Percentiles rank a stretch among this genome's conserved stretches.
These are phyloP conservation scores for Crithidia mellificae DNA, from an alignment of 208 protist species.

Conservation along the genomic window DNA sequence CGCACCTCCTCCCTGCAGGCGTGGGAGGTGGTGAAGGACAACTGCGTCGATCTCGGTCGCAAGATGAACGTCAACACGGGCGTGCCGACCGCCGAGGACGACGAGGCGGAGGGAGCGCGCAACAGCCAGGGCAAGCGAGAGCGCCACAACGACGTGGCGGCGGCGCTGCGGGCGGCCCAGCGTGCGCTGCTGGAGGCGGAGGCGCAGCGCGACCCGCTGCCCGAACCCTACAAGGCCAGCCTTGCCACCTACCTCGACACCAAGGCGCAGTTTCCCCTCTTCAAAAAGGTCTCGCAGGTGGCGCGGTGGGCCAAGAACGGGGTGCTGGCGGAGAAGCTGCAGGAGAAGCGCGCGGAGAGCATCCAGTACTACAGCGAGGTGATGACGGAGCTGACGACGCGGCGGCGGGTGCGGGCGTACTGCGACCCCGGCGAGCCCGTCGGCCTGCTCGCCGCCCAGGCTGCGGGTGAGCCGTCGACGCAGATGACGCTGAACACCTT, in stretches of 20 bases:
- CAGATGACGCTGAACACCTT: constrained; percentile 99
- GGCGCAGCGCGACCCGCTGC: constrained; percentile 61
- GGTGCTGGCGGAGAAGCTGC: constrained; percentile 54
- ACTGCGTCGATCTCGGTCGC: constrained; percentile 62
- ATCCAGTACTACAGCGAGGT: constrained; percentile 62
- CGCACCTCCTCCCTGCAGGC: constrained; percentile 92
- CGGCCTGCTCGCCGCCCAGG: constrained; percentile 97
- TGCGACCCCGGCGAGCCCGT: constrained; percentile 95
- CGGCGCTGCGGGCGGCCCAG: constrained; percentile 34
- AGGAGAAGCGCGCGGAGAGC: constrained; percentile 56
- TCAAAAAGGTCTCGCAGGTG: constrained; percentile 79
- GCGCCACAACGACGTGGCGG: constrained; percentile 34
- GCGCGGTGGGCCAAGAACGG: constrained; percentile 63
- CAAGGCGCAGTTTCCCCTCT: constrained; percentile 71
- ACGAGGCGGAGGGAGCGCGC: constrained; percentile 17
- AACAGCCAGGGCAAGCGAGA: constrained; percentile 35
- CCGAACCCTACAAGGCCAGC: constrained; percentile 36
- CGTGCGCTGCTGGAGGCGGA: constrained; percentile 38
- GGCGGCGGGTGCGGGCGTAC: constrained; percentile 61
- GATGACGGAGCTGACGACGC: constrained; percentile 63
- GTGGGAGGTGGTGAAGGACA: constrained; percentile 93
- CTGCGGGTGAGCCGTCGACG: constrained; percentile 99
- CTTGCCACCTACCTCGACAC: constrained; percentile 57
- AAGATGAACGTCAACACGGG: constrained; percentile 64
- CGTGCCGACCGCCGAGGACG: constrained; percentile 32